Evolutionary conservation across 768 basidiomycete species (phyloP).

Genomic region (Xanthoconium stramineum): DNA sequence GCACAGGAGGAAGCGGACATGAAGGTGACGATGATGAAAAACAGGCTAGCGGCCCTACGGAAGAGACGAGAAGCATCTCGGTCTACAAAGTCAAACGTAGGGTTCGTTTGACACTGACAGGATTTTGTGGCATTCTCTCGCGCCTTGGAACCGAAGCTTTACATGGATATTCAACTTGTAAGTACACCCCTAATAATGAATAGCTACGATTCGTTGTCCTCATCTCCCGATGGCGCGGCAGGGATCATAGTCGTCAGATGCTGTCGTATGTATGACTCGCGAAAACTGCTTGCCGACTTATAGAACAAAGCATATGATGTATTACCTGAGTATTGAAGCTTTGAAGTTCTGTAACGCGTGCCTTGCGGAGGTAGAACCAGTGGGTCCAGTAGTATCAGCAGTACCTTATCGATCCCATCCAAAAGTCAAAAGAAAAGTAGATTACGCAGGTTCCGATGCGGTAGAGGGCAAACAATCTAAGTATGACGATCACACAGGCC

Average conservation of each 20-base stretch:
- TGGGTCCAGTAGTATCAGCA: no score
- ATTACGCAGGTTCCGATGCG: not conserved
- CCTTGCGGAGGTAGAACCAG: not conserved
- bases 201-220: not conserved
- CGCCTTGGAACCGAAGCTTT: not conserved
- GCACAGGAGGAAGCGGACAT: conserved; percentile 87
- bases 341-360: no score
- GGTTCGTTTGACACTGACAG: conserved; percentile 6
- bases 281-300: not conserved
- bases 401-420: not conserved
- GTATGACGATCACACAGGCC: not conserved
- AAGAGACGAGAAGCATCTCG: conserved; percentile 40
- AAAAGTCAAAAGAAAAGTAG: not conserved
- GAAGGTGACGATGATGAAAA: conserved; percentile 64
- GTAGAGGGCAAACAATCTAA: not conserved
- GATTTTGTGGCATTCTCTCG: not conserved
- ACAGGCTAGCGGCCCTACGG: conserved; percentile 57
- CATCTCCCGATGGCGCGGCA: not conserved
- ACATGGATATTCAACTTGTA: not conserved
- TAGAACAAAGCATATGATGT: no score
- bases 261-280: not conserved
- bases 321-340: not conserved
- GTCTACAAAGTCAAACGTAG: conserved; percentile 17
- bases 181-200: not conserved
- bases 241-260: no score